Evolutionary conservation across 1,284 basidiomycete species (phyloP).

Genomic region (Agaricales sp.): DNA sequence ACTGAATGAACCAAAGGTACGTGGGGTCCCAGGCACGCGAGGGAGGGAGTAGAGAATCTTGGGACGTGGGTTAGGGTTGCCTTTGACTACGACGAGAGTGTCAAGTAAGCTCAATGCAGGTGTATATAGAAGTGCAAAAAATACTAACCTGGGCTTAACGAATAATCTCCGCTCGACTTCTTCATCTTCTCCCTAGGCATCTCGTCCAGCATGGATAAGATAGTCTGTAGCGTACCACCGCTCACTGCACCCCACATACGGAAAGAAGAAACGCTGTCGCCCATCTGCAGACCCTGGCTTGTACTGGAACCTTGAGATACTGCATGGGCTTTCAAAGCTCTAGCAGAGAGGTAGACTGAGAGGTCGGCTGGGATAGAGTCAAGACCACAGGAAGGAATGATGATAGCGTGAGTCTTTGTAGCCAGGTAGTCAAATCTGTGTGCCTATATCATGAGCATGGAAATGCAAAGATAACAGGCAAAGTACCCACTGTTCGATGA

Average conservation of each 20-base stretch:
- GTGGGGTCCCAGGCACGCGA: slow-evolving; percentile 25
- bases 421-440: slow-evolving; percentile 46
- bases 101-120: background rate
- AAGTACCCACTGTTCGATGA: slow-evolving; percentile 32
- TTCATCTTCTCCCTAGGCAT: slow-evolving; percentile 29
- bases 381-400: slow-evolving; percentile 50
- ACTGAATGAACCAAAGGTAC: slow-evolving; percentile 46
- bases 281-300: background rate
- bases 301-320: background rate
- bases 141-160: slow-evolving; percentile 44
- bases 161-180: slow-evolving; percentile 29
- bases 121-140: slow-evolving; percentile 4
- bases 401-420: slow-evolving; percentile 37
- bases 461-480: slow-evolving; percentile 1
- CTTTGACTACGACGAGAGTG: slow-evolving; percentile 24
- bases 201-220: slow-evolving; percentile 37
- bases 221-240: slow-evolving; percentile 59
- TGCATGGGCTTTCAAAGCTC: background rate
- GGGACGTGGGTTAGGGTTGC: slow-evolving; percentile 24
- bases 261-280: slow-evolving; percentile 28
- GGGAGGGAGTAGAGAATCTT: slow-evolving; percentile 38
- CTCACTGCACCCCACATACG: slow-evolving; percentile 44
- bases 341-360: slow-evolving; percentile 33
- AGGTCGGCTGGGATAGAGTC: slow-evolving; percentile 55
- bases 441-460: slow-evolving; percentile 2